These are phyloP conservation scores for Nemania sp. DNA, from an alignment of 2,329 filamentous ascomycete species.

Conservation along the genomic window DNA sequence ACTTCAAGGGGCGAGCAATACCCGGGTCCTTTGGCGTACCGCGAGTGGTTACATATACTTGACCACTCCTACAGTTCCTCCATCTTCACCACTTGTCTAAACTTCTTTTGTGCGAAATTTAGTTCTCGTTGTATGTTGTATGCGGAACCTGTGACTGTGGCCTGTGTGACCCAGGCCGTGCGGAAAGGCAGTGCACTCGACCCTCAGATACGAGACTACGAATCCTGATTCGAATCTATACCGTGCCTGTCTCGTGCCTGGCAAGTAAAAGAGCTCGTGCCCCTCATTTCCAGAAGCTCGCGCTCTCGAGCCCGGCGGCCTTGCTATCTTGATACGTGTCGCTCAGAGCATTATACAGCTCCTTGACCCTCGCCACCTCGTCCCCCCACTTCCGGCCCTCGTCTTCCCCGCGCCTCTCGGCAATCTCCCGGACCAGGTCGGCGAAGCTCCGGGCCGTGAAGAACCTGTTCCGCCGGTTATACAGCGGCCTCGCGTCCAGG, in stretches of 20 bases:
- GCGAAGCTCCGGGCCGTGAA: conserved; percentile 51
- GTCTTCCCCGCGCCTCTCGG: conserved; percentile 40
- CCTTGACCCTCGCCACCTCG: conserved; percentile 55
- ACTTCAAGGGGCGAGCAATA: too few relatives aligned
- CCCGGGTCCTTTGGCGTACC: too few relatives aligned
- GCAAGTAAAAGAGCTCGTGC: not conserved
- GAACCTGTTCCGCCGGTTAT: conserved; percentile 62
- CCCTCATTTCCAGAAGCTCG: conserved; percentile 54
- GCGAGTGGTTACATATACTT: too few relatives aligned
- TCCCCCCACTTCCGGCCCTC: conserved; percentile 42
- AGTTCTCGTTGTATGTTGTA: too few relatives aligned
- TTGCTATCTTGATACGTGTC: conserved; percentile 56
- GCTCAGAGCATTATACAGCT: conserved; percentile 51
- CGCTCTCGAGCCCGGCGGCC: conserved; percentile 46
- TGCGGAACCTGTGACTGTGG: too few relatives aligned
- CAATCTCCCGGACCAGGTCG: conserved; percentile 47
- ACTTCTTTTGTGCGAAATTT: too few relatives aligned
- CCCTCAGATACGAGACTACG: not conserved
- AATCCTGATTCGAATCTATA: too few relatives aligned
- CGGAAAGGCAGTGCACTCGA: not conserved
- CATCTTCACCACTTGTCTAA: too few relatives aligned
- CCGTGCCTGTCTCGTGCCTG: too few relatives aligned
- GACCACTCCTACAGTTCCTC: too few relatives aligned
- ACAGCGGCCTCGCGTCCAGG: conserved; percentile 49
- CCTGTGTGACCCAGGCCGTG: too few relatives aligned